Evolutionary conservation across 306 rosid species (phyloP).

Genomic region (Cicer bijugum): DNA sequence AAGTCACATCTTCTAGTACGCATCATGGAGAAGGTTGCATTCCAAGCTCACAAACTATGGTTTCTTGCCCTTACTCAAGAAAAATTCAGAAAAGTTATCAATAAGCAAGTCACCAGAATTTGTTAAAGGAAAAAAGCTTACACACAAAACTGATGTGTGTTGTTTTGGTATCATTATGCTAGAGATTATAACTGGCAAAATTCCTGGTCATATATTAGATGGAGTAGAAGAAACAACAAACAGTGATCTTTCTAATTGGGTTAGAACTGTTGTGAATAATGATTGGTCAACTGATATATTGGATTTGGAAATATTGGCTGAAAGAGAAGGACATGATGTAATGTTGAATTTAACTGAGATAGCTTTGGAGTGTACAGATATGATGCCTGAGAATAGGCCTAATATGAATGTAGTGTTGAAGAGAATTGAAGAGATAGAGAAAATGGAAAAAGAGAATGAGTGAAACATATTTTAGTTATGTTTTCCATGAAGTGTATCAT

Average conservation of each 20-base stretch:
- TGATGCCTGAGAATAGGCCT: conserved; percentile 60
- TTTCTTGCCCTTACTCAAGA: conserved; percentile 54
- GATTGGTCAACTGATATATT: conserved; percentile 82
- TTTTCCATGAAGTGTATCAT: too few relatives aligned
- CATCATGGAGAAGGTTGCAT: too few relatives aligned
- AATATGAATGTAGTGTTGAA: conserved; percentile 58
- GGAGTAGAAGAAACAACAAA: conserved; percentile 43
- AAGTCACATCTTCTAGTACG: too few relatives aligned
- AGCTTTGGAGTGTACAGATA: conserved; percentile 70
- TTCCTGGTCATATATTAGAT: conserved; percentile 60
- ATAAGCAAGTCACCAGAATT: conserved; percentile 67
- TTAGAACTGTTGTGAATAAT: conserved; percentile 63
- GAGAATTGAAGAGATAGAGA: conserved; percentile 62
- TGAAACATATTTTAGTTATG: too few relatives aligned
- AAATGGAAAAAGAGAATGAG: conserved; percentile 45
- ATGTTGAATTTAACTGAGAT: conserved; percentile 70
- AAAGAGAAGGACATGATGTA: conserved; percentile 65
- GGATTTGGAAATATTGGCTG: conserved; percentile 62
- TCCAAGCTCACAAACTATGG: conserved; percentile 70
- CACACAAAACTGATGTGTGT: conserved; percentile 64
- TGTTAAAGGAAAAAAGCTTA: conserved; percentile 60
- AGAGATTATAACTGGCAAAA: conserved; percentile 73
- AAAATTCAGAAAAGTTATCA: conserved; percentile 48
- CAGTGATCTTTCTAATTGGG: conserved; percentile 75
- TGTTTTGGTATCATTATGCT: conserved; percentile 73